A percentile compares a stretch with the other conserved stretches of the same genome.
These are phyloP conservation scores for Umbelopsis sp. DNA, from an alignment of 192 early-diverging fungal species.

Conservation along the genomic window DNA sequence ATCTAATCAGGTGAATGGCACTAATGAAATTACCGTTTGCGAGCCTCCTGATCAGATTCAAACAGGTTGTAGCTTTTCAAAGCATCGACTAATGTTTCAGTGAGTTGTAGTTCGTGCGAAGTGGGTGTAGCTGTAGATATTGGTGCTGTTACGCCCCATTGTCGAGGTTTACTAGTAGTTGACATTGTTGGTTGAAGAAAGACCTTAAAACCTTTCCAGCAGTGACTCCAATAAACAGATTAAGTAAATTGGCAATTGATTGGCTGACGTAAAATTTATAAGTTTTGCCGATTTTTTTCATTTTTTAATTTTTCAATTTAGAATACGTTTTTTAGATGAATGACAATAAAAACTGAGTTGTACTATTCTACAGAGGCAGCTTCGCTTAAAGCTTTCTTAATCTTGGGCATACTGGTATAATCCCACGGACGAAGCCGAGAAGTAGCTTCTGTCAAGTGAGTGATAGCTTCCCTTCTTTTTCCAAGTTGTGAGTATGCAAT, in stretches of 20 bases:
- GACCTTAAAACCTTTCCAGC: neutral
- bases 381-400: constrained; percentile 14
- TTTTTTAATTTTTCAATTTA: too few species aligned
- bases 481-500: constrained; percentile 13
- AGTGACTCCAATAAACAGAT: neutral
- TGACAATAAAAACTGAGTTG: neutral
- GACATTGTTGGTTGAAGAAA: constrained; percentile 11
- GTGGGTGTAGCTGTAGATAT: constrained; percentile 68
- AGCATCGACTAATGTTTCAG: constrained; percentile 68
- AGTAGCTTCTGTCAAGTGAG: constrained; percentile 2
- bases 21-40: constrained; percentile 62
- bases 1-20: neutral
- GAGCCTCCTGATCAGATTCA: constrained; percentile 85
- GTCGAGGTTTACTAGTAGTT: constrained; percentile 25
- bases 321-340: too few species aligned
- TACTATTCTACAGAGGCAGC: constrained; percentile 15
- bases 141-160: constrained; percentile 82
- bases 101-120: constrained; percentile 65
- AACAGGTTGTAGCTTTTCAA: constrained; percentile 79
- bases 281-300: too few species aligned
- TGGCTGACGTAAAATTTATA: neutral
- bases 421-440: constrained; percentile 15
- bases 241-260: neutral
- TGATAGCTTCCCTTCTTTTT: neutral
- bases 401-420: constrained; percentile 19